Evolutionary conservation across 2,329 filamentous ascomycete genomes (phyloP).

Genomic region (Corinectria fuckeliana): DNA sequence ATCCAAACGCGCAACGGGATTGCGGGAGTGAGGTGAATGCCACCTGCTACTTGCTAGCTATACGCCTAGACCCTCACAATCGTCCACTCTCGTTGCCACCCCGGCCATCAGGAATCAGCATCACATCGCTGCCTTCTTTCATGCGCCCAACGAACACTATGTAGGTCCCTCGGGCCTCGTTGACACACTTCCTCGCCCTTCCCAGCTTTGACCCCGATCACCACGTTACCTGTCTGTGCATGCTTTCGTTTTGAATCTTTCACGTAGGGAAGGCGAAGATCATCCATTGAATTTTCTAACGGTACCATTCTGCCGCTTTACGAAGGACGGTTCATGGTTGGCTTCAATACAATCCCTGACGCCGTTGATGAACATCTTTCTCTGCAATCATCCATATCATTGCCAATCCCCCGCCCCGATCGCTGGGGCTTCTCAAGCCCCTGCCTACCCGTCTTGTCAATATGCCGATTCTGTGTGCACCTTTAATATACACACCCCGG

Average conservation of each 20-base stretch:
- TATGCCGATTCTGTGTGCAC: constrained; percentile 4
- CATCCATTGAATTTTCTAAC: constrained; percentile 34
- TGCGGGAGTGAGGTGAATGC: constrained; percentile 16
- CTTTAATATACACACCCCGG: constrained; percentile 16
- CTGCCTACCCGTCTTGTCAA: constrained; percentile 22
- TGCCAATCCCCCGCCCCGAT: constrained; percentile 17
- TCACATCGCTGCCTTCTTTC: constrained; percentile 1
- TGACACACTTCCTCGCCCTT: constrained; percentile 22
- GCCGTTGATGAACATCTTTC: constrained; percentile 1
- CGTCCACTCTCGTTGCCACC: constrained; percentile 11
- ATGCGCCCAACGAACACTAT: constrained; percentile 6
- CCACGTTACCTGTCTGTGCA: constrained; percentile 14
- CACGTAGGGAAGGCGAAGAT: constrained; percentile 35
- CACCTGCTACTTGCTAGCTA: constrained; percentile 10
- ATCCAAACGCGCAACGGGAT: constrained; percentile 18
- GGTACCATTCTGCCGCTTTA: constrained; percentile 19
- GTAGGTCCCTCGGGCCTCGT: constrained; percentile 8
- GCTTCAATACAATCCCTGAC: not conserved
- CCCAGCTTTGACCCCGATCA: constrained; percentile 10
- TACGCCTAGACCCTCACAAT: constrained; percentile 11
- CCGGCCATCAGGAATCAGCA: constrained; percentile 10
- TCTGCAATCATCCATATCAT: constrained; percentile 27
- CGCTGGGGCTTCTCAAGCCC: constrained; percentile 17
- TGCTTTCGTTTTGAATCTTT: constrained; percentile 23
- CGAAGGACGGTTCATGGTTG: not conserved